Percentiles rank a stretch among this genome's conserved stretches.
Conservation (phyloP, 495 filamentous ascomycete genomes). For the Bacidia rubella region DNA sequence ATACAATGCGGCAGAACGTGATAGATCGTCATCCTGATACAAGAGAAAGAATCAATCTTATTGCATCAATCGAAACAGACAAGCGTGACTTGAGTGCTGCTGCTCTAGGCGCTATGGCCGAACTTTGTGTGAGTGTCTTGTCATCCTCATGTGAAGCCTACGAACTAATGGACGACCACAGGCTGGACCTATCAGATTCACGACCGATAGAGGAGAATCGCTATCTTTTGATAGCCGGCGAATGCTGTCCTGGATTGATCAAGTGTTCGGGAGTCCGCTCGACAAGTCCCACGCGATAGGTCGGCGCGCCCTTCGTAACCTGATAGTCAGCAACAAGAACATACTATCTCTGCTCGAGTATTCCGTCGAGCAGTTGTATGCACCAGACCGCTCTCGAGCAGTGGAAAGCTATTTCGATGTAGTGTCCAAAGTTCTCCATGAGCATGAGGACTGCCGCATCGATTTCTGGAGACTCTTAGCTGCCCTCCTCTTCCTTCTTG, state of each 20-base stretch:
- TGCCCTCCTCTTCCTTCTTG: conserved; percentile 78
- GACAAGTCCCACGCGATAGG: conserved; percentile 90
- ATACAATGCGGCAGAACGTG: conserved; percentile 71
- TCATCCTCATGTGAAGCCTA: conserved; percentile 3
- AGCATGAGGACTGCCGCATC: conserved; percentile 63
- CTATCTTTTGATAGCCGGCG: conserved; percentile 84
- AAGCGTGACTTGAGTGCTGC: conserved; percentile 83
- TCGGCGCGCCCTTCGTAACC: conserved; percentile 73
- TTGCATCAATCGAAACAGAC: conserved; percentile 90
- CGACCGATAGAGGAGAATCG: conserved; percentile 65
- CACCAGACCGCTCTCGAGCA: conserved; percentile 60
- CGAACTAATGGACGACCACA: conserved; percentile 19
- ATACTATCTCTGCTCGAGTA: conserved; percentile 71
- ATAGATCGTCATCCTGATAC: conserved; percentile 51
- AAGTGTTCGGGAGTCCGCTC: conserved; percentile 78
- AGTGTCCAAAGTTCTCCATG: conserved; percentile 70
- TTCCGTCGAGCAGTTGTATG: conserved; percentile 79
- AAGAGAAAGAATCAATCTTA: conserved; percentile 58
- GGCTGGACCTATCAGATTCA: conserved; percentile 78
- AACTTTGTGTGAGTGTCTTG: conserved; percentile 55
- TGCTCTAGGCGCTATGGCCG: conserved; percentile 88
- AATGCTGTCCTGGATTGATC: conserved; percentile 88
- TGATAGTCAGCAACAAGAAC: conserved; percentile 81
- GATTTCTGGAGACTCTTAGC: conserved; percentile 83
- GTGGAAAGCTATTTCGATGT: conserved; percentile 94